Evolutionary conservation across 108 stramenopile species (phyloP).

Genomic region (Stephanodiscus triporus): DNA sequence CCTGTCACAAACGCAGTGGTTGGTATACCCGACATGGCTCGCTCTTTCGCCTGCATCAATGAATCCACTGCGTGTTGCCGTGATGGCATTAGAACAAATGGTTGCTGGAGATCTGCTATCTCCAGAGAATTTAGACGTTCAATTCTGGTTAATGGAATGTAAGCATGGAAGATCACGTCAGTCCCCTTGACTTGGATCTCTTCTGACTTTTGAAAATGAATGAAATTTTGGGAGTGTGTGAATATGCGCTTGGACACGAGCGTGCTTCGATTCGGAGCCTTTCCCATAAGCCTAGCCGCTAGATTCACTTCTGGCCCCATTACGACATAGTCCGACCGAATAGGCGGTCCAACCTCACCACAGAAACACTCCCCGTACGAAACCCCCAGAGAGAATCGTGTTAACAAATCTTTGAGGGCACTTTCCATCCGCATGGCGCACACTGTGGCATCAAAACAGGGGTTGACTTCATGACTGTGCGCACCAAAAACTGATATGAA

Average conservation of each 20-base stretch:
- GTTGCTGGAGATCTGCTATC: slow-evolving; percentile 42
- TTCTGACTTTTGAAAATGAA: slow-evolving; percentile 46
- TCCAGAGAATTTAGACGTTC: slow-evolving; percentile 32
- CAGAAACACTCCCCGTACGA: slow-evolving; percentile 61
- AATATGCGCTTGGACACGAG: slow-evolving; percentile 57
- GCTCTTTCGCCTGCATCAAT: slow-evolving; percentile 28
- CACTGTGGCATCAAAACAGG: slow-evolving; percentile 53
- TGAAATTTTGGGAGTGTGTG: slow-evolving; percentile 53
- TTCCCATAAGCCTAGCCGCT: slow-evolving; percentile 58
- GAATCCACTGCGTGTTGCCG: slow-evolving; percentile 51
- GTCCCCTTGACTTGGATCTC: slow-evolving; percentile 55
- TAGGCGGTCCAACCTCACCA: slow-evolving; percentile 51
- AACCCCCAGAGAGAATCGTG: slow-evolving; percentile 53
- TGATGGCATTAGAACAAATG: slow-evolving; percentile 53
- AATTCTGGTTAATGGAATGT: slow-evolving; percentile 44
- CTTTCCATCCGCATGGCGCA: slow-evolving; percentile 57
- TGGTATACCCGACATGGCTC: slow-evolving; percentile 21
- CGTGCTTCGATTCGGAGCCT: slow-evolving; percentile 53
- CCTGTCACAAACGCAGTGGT: slow-evolving; percentile 44
- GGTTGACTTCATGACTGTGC: slow-evolving; percentile 54
- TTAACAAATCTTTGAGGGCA: slow-evolving; percentile 49
- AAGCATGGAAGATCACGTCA: slow-evolving; percentile 54
- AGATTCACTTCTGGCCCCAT: slow-evolving; percentile 64
- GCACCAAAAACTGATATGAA: slow-evolving; percentile 63
- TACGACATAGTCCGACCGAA: slow-evolving; percentile 55